Evolutionary conservation across 2,329 filamentous ascomycete species (phyloP), one percentile per base, ranked within the genome.

Genomic region (Paecilomyces fulvus): DNA sequence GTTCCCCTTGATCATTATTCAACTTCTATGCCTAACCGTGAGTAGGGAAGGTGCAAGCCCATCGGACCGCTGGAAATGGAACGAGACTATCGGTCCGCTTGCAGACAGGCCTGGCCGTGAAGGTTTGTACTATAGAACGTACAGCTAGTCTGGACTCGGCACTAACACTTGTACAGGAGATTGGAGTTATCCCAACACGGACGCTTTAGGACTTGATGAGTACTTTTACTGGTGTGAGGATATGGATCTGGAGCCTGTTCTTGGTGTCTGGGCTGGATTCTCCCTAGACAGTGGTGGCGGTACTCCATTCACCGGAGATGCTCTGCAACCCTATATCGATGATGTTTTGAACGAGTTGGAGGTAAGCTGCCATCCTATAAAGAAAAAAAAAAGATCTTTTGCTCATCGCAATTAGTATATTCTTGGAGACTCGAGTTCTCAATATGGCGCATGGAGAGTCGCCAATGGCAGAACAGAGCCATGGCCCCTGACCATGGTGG

Each of bases 341-440:
- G 80, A 83, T 56, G 83, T 81, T 1, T 74, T 87, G 3, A 74
- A 86, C 64, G 77, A 87, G 65, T 77, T 87, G 49, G 83, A 87
- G 65, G 63, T 64, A 52, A 17, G 37, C 37, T 43, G n/a, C 14
- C 9, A 8, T 43, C 37, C 33, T 28, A 7, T 3, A 49, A 12
- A 49, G 21, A 49, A 9, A 52, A 58, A 52, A 58, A 30, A 3
- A 11, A 20, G 23, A 25, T n/a, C 9, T 49, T 7, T 17, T 17
- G 2, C 37, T 43, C 5, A 1, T 25, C 64, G 61, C 87, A 86
- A 75, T 86, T 31, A 76, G 78, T 10, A 84, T 84, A 2, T 71
- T 79, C 37, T 66, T 71, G 1, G 71, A 75, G 50, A 82, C 81
- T 1, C 77, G 85, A 12, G 73, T 77, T 3, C 66, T 78, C 12